Evolutionary conservation across 2,329 filamentous ascomycete species (phyloP).

Genomic region (Fusarium poae): DNA sequence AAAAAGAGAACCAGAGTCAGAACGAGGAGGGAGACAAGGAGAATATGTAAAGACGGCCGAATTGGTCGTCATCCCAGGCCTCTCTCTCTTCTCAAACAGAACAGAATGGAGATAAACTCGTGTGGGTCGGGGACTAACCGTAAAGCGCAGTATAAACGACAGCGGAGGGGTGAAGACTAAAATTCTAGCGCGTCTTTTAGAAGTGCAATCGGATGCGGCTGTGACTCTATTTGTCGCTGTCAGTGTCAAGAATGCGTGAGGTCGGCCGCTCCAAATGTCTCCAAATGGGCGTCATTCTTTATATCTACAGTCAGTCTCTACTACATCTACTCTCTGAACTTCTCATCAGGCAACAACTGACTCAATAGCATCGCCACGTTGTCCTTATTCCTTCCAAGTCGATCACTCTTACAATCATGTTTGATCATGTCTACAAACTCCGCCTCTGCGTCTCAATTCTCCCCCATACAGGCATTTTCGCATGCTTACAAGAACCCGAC

Average conservation of each 20-base stretch:
- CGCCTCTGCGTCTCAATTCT: slow-evolving; percentile 16
- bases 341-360: slow-evolving; percentile 6
- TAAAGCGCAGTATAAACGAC: slow-evolving; percentile 37
- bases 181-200: slow-evolving; percentile 34
- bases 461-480: slow-evolving; percentile 21
- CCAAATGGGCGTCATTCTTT: not conserved
- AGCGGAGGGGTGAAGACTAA: slow-evolving; percentile 20
- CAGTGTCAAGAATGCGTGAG: slow-evolving; percentile 5
- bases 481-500: slow-evolving; percentile 42
- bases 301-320: no score
- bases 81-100: slow-evolving; percentile 5
- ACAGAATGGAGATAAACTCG: slow-evolving; percentile 44
- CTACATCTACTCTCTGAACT: not conserved
- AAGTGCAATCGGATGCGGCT: slow-evolving; percentile 37
- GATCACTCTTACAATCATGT: not conserved
- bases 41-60: slow-evolving; percentile 32
- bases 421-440: slow-evolving; percentile 23
- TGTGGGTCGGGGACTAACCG: slow-evolving; percentile 35
- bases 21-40: slow-evolving; percentile 32
- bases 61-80: slow-evolving; percentile 19
- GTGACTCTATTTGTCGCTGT: slow-evolving; percentile 15
- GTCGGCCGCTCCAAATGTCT: slow-evolving; percentile 40
- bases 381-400: not conserved
- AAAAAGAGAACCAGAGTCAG: not conserved
- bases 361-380: slow-evolving; percentile 10